Percentiles rank a stretch among this genome's conserved stretches.
Evolutionary conservation across 495 filamentous ascomycete species (phyloP).

Genomic region (Penicilliopsis zonata): DNA sequence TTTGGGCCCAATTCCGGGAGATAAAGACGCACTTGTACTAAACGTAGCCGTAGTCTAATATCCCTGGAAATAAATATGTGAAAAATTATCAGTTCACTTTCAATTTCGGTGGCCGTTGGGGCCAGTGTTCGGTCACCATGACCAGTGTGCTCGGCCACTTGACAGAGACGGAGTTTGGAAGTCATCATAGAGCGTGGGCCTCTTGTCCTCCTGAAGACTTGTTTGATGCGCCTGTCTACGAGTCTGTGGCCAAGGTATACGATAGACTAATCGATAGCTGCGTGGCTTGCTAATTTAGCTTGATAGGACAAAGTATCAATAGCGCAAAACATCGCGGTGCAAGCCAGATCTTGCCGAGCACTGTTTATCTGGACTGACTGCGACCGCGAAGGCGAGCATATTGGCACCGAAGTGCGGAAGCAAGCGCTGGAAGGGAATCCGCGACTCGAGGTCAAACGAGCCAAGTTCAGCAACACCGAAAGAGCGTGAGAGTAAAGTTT

Average conservation of each 20-base stretch:
- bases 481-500: slow-evolving; percentile 46
- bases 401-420: slow-evolving; percentile 82
- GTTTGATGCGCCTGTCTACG: slow-evolving; percentile 70
- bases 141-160: slow-evolving; percentile 86
- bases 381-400: slow-evolving; percentile 94
- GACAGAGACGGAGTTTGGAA: slow-evolving; percentile 56
- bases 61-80: slow-evolving; percentile 58
- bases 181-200: slow-evolving; percentile 62
- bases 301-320: slow-evolving; percentile 65
- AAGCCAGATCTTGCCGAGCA: slow-evolving; percentile 55
- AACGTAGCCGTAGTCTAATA: slow-evolving; percentile 30
- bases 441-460: slow-evolving; percentile 67
- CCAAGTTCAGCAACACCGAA: slow-evolving; percentile 92
- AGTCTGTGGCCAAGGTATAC: slow-evolving; percentile 51
- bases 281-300: background rate
- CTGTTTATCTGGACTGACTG: slow-evolving; percentile 99
- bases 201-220: slow-evolving; percentile 65
- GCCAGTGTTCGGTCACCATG: slow-evolving; percentile 74
- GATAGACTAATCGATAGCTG: too few relatives aligned
- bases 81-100: slow-evolving; percentile 94
- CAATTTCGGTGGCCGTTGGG: slow-evolving; percentile 73
- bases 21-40: background rate
- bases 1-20: too few relatives aligned
- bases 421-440: slow-evolving; percentile 65
- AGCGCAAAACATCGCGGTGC: slow-evolving; percentile 68